Evolutionary conservation across 2,329 filamentous ascomycete species (phyloP).

Genomic region (Scedosporium boydii): DNA sequence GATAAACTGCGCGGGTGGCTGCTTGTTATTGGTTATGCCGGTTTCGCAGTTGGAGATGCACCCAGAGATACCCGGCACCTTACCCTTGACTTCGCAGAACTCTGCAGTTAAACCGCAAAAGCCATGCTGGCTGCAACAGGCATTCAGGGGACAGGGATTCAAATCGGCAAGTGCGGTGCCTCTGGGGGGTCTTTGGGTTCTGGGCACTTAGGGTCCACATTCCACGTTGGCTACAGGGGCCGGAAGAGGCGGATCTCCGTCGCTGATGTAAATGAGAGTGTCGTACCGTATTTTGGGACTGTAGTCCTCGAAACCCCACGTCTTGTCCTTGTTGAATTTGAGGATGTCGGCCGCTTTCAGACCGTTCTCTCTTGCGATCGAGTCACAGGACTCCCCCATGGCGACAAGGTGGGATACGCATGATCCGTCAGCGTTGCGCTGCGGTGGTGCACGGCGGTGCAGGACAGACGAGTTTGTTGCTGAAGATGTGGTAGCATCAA

Average conservation of each 20-base stretch:
- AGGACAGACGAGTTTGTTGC: no score
- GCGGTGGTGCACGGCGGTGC: no score
- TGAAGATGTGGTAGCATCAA: no score
- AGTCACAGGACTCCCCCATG: neutral
- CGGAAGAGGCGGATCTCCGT: slow-evolving; percentile 24
- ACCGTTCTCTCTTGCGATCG: slow-evolving; percentile 21
- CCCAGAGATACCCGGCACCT: slow-evolving; percentile 13
- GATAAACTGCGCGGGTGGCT: slow-evolving; percentile 14
- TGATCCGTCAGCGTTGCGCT: no score
- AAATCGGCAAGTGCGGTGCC: slow-evolving; percentile 24
- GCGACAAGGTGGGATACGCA: no score
- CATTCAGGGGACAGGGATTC: slow-evolving; percentile 36
- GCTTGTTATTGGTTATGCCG: slow-evolving; percentile 17
- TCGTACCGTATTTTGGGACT: slow-evolving; percentile 14
- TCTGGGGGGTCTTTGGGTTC: slow-evolving; percentile 21
- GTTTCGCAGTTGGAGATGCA: slow-evolving; percentile 23
- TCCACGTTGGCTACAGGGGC: slow-evolving; percentile 18
- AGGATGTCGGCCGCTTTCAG: slow-evolving; percentile 18
- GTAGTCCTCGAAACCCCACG: slow-evolving; percentile 28
- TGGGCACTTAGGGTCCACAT: slow-evolving; percentile 33
- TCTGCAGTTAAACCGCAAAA: slow-evolving; percentile 29
- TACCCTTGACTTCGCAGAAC: no score
- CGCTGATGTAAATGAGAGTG: slow-evolving; percentile 22
- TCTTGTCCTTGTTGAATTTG: slow-evolving; percentile 23
- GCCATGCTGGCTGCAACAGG: slow-evolving; percentile 32